phyloP scores from a whole-genome alignment of 1,284 basidiomycete species.

The Gymnopus androsaceus region DNA sequence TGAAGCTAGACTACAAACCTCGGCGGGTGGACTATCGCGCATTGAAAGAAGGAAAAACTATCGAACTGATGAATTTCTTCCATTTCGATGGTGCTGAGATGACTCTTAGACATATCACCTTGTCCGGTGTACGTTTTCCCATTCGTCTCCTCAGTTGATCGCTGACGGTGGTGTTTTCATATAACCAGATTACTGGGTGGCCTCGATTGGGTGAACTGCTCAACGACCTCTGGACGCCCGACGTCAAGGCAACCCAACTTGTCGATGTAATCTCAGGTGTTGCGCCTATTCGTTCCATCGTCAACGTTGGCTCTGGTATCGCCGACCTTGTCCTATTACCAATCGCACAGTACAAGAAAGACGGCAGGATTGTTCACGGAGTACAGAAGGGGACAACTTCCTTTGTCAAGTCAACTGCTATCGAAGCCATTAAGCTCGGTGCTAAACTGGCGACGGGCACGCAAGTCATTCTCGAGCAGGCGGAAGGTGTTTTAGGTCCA shows the following conservation, averaged over 20 bases:
- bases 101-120: conserved; percentile 90
- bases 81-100: conserved; percentile 99
- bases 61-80: conserved; percentile 99
- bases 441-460: conserved; percentile 85
- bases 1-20: conserved; percentile 98
- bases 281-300: conserved; percentile 90
- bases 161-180: conserved; percentile 6
- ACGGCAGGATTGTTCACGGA: conserved; percentile 89
- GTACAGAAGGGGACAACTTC: conserved; percentile 92
- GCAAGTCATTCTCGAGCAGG: conserved; percentile 81
- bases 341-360: conserved; percentile 96
- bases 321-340: conserved; percentile 95
- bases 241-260: conserved; percentile 97
- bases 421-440: conserved; percentile 95
- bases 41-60: conserved; percentile 88
- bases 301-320: conserved; percentile 95
- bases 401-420: conserved; percentile 91
- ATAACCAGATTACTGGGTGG: conserved; percentile 84
- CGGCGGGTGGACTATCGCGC: conserved; percentile 94
- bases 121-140: conserved; percentile 75
- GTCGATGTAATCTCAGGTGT: conserved; percentile 98
- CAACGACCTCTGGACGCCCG: conserved; percentile 98
- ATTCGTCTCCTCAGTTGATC: conserved; percentile 6
- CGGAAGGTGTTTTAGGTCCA: conserved; percentile 89
- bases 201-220: conserved; percentile 84